A percentile compares a stretch with the other conserved stretches of the same genome.
Conservation (phyloP, 2,329 filamentous ascomycete genomes). For the Phialophora chinensis region DNA sequence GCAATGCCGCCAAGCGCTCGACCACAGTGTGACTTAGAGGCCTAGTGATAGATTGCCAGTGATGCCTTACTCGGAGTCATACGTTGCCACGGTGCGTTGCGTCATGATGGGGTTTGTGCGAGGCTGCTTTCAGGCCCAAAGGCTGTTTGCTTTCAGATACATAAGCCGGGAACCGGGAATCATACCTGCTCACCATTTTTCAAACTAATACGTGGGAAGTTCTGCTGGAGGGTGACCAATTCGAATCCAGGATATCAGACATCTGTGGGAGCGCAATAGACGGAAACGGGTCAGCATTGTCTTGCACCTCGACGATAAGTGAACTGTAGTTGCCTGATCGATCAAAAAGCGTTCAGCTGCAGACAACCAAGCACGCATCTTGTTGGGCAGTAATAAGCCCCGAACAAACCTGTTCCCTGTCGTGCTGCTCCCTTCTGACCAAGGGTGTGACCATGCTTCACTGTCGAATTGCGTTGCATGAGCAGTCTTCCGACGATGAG, state of each 20-base stretch:
- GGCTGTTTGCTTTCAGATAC: not conserved
- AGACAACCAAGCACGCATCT: not conserved
- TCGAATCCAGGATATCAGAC: not conserved
- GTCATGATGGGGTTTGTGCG: not conserved
- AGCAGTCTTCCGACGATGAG: not conserved
- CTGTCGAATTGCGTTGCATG: not conserved
- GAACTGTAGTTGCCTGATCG: not conserved
- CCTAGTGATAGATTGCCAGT: not conserved
- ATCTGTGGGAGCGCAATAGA: not conserved
- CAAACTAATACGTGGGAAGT: not conserved
- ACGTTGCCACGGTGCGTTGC: not conserved
- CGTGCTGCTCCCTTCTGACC: not conserved
- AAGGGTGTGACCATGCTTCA: not conserved
- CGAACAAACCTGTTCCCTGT: not conserved
- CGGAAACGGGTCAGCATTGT: not conserved
- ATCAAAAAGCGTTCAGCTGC: not conserved
- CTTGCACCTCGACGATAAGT: not conserved
- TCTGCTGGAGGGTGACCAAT: not conserved
- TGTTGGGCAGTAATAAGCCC: not conserved
- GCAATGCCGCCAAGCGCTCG: not conserved
- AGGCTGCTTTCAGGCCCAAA: not conserved
- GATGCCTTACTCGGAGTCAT: not conserved
- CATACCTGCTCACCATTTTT: not conserved
- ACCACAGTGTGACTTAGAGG: not conserved
- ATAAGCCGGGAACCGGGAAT: not conserved